Evolutionary conservation across 169 alveolate genomes (phyloP).

Genomic region (Eimeria acervulina): DNA sequence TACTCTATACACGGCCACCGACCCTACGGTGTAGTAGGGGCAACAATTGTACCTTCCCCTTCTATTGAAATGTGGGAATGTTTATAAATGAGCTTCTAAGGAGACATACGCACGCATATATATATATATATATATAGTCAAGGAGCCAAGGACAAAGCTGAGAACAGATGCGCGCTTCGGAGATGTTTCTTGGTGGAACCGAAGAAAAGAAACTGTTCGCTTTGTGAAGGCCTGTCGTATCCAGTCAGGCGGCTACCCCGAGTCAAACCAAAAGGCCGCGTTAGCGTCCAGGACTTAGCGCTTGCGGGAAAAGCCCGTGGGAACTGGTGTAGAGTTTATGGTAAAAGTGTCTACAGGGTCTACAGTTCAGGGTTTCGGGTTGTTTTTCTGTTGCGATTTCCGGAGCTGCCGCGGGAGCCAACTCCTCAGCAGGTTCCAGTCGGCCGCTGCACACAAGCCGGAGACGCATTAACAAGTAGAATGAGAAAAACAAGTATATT

Average conservation of each 20-base stretch:
- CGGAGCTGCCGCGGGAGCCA: constrained; percentile 74
- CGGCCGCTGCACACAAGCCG: constrained; percentile 68
- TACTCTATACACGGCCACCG: no score
- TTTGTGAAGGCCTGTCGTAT: neutral
- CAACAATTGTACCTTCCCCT: no score
- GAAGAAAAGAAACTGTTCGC: no score
- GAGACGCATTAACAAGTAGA: neutral
- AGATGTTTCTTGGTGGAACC: neutral
- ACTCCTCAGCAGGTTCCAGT: constrained; percentile 58
- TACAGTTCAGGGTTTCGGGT: constrained; percentile 17
- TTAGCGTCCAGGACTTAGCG: neutral
- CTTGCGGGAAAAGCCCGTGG: no score
- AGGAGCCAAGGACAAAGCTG: neutral
- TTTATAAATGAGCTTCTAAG: no score
- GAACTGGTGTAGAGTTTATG: no score
- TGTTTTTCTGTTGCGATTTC: constrained; percentile 26
- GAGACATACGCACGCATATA: no score
- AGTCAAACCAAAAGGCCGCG: neutral
- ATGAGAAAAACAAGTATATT: neutral
- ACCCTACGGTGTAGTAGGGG: no score
- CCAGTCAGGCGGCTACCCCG: neutral
- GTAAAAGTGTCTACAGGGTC: neutral
- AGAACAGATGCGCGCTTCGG: neutral
- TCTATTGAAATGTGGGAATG: no score
- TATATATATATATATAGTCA: no score